Conservation (phyloP, 1,139 yeast species). For the Entelexis sorbosivorans region DNA sequence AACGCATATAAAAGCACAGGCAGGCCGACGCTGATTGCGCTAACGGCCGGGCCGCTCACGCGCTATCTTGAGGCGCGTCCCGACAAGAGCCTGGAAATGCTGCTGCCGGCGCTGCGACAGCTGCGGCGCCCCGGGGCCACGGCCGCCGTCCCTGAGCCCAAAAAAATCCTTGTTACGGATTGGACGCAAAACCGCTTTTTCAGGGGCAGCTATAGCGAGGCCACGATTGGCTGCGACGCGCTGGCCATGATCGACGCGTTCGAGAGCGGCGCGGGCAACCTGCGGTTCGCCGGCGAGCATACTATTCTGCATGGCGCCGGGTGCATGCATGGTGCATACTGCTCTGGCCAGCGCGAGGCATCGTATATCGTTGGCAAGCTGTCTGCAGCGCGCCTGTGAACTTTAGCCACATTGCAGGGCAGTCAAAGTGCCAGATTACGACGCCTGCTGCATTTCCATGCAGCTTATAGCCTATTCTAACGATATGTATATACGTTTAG, state of each 20-base stretch:
- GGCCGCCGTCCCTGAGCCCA: slow-evolving; percentile 37
- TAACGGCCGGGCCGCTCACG: slow-evolving; percentile 65
- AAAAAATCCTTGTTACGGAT: slow-evolving; percentile 42
- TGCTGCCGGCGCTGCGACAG: slow-evolving; percentile 36
- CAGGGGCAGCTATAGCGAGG: slow-evolving; percentile 66
- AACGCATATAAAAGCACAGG: slow-evolving; percentile 7
- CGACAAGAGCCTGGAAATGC: slow-evolving; percentile 35
- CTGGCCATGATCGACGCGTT: slow-evolving; percentile 45
- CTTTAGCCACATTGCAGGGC: not conserved
- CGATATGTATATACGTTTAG: too few species aligned
- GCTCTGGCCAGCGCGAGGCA: slow-evolving; percentile 42
- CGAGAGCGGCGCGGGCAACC: slow-evolving; percentile 17
- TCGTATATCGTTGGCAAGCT: not conserved
- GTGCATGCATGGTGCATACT: slow-evolving; percentile 81
- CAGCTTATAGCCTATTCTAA: too few species aligned
- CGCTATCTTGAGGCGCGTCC: slow-evolving; percentile 38
- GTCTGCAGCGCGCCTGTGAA: not conserved
- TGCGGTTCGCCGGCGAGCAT: slow-evolving; percentile 73
- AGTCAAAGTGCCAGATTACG: too few species aligned
- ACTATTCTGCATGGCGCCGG: slow-evolving; percentile 69
- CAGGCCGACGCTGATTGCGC: slow-evolving; percentile 35
- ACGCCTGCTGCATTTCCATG: too few species aligned
- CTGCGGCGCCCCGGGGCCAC: slow-evolving; percentile 18
- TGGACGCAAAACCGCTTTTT: slow-evolving; percentile 67
- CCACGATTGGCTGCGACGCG: slow-evolving; percentile 58